phyloP scores from a whole-genome alignment of 306 rosid genomes.

The Luffa acutangula region DNA sequence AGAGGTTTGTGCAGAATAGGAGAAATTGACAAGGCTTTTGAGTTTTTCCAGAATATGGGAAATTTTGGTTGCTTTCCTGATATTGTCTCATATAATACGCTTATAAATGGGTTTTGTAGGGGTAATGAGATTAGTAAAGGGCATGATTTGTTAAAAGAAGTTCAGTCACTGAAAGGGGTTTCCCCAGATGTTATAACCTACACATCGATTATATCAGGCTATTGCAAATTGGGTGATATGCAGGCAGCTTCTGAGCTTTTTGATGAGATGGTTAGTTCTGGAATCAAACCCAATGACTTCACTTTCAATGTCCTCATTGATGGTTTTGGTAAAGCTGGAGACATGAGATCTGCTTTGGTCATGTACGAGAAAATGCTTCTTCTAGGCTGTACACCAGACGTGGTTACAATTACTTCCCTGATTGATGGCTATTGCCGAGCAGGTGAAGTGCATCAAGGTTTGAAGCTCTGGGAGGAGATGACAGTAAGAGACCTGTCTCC shows the following conservation, averaged over 20 bases:
- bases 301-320: conserved; percentile 61
- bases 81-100: conserved; percentile 53
- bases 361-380: conserved; percentile 41
- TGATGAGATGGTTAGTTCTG: conserved; percentile 42
- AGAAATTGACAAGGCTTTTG: conserved; percentile 42
- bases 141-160: conserved; percentile 31
- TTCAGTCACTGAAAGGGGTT: conserved; percentile 25
- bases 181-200: conserved; percentile 50
- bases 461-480: conserved; percentile 70
- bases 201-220: conserved; percentile 63
- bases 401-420: conserved; percentile 60
- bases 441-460: conserved; percentile 45
- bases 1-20: conserved; percentile 53
- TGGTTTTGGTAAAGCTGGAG: conserved; percentile 61
- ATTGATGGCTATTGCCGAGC: conserved; percentile 59
- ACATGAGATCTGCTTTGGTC: conserved; percentile 45
- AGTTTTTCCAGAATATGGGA: conserved; percentile 44
- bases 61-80: conserved; percentile 64
- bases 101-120: conserved; percentile 69
- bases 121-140: conserved; percentile 46
- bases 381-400: conserved; percentile 49
- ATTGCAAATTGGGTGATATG: conserved; percentile 55
- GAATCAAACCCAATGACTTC: conserved; percentile 41
- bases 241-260: conserved; percentile 45
- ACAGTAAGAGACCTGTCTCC: conserved; percentile 32